Evolutionary conservation across 1,139 yeast species (phyloP).

Genomic region (Nakaseomyces nivariensis): DNA sequence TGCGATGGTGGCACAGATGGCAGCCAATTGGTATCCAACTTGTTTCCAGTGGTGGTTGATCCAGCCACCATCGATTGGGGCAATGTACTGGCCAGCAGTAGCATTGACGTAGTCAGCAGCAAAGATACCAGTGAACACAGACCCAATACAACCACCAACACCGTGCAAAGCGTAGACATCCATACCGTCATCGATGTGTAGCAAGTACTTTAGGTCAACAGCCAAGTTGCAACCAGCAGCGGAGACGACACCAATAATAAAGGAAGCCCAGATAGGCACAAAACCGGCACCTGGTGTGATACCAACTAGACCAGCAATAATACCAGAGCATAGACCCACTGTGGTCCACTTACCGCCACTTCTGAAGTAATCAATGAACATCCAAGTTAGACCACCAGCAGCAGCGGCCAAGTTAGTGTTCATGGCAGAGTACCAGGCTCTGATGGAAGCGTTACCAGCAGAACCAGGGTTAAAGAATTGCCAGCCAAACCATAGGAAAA

Average conservation of each 20-base stretch:
- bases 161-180: conserved; percentile 94
- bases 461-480: conserved; percentile 97
- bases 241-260: conserved; percentile 73
- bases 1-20: conserved; percentile 57
- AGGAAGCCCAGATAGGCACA: conserved; percentile 83
- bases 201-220: conserved; percentile 60
- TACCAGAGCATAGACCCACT: conserved; percentile 88
- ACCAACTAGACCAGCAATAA: conserved; percentile 89
- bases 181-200: conserved; percentile 87
- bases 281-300: conserved; percentile 97
- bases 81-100: conserved; percentile 51
- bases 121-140: conserved; percentile 77
- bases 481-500: conserved; percentile 97
- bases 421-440: conserved; percentile 89
- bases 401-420: conserved; percentile 93
- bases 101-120: conserved; percentile 91
- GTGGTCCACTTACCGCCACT: conserved; percentile 90
- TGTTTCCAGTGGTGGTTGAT: conserved; percentile 80
- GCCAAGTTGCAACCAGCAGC: conserved; percentile 78
- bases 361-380: conserved; percentile 83
- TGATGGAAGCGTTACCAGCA: conserved; percentile 80
- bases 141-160: conserved; percentile 84
- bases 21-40: conserved; percentile 91
- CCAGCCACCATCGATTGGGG: conserved; percentile 83
- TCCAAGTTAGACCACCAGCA: conserved; percentile 85